Evolutionary conservation across 768 basidiomycete genomes (phyloP).

Genomic region (Serendipita sp.): DNA sequence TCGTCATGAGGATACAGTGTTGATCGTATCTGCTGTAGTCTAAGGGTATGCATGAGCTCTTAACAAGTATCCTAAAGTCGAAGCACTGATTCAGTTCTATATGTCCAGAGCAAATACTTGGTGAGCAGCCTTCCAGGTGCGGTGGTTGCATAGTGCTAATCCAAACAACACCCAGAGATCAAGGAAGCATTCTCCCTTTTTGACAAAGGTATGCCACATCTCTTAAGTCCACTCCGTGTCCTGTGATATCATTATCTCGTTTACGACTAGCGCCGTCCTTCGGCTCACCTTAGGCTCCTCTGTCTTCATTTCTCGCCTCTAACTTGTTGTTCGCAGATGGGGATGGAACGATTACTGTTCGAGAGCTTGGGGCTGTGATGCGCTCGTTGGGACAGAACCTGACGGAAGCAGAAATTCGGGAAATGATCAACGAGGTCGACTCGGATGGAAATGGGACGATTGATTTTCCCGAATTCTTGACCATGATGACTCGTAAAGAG

Average conservation of each 20-base stretch:
- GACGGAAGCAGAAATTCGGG: slow-evolving; percentile 78
- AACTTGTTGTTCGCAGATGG: slow-evolving; percentile 36
- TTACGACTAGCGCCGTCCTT: neutral
- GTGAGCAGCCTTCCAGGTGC: slow-evolving; percentile 28
- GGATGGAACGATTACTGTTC: slow-evolving; percentile 84
- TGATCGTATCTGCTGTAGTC: neutral
- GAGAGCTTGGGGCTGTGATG: slow-evolving; percentile 87
- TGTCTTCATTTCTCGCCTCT: neutral
- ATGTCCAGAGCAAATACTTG: slow-evolving; percentile 70
- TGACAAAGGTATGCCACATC: slow-evolving; percentile 58
- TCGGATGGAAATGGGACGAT: slow-evolving; percentile 79
- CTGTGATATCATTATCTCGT: slow-evolving; percentile 6
- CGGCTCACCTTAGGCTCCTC: neutral
- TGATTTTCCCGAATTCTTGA: slow-evolving; percentile 71
- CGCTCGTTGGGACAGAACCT: slow-evolving; percentile 86
- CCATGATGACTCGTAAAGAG: slow-evolving; percentile 80
- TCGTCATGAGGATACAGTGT: neutral
- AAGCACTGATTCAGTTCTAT: neutral
- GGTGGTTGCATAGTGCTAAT: neutral
- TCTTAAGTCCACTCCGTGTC: slow-evolving; percentile 9
- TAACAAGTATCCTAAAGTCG: neutral
- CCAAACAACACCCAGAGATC: slow-evolving; percentile 20
- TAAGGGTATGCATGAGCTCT: neutral
- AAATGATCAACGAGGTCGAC: slow-evolving; percentile 93
- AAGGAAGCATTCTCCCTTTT: slow-evolving; percentile 44